Evolutionary conservation across 345 rosid species (phyloP), one percentile per base, ranked within the genome.

Genomic region (Kandelia obovata): DNA sequence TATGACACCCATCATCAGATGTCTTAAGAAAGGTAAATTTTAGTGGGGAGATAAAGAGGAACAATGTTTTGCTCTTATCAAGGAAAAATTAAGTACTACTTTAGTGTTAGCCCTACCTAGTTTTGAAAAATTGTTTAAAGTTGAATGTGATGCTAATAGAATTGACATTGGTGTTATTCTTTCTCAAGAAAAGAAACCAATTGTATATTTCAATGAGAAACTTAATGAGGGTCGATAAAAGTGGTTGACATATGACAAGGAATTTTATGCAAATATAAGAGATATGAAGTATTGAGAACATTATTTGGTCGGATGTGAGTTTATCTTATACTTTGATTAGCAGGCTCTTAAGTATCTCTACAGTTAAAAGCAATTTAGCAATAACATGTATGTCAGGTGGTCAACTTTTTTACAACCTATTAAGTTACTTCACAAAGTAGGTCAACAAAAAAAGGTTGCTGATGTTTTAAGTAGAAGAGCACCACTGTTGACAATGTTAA

Each of bases 121-220:
- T 68, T 68, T 68, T 16, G 35, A 37, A 1, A 35, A 17, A 7
- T 2, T 37, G 5, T 62, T 62, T 37, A 0, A 62, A 37, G 51
- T 34, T 0, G 65, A 62, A 6, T 62, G 65, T 34, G 65, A 62
- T 37, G 51, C 62, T 0, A 58, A 5, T 17, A 5, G 62, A 26
- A 34, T 58, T 58, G 30, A 19, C 4, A 55, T 70, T 15, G 39
- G 59, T 0, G 53, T 0, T 17, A 26, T 75, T 0, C 5, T 75
- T 4, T 49, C 39, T 0, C n/a, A 70, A 20, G 75, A 70, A 11
- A 55, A 37, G 1, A 7, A 3, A 2, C 62, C 21, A 0, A 0
- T 67, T 0, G 64, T 65, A 0, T 62, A 19, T n/a, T 76, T 76
- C 13, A 76, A 58, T 32, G 57, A 71, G n/a, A 70, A 65, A 9